Percentiles rank a stretch among this genome's conserved stretches.
phyloP scores from a whole-genome alignment of 306 rosid species.

The Cajanus cajan region DNA sequence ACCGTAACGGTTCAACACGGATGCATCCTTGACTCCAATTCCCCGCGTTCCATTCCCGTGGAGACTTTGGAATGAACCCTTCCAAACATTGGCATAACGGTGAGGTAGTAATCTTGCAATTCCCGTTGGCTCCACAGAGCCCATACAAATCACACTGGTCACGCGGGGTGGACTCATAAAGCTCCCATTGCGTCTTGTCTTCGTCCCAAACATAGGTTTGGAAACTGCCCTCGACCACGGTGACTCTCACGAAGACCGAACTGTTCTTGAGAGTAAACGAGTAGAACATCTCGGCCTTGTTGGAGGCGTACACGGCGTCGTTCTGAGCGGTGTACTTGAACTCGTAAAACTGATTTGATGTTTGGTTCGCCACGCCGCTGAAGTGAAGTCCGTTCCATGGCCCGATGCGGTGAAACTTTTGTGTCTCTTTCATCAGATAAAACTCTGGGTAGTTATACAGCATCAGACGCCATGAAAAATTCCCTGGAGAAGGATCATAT shows the following conservation, averaged over 20 bases:
- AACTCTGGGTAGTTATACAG: not conserved
- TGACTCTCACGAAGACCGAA: not conserved
- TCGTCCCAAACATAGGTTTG: no score
- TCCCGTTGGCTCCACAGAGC: not conserved
- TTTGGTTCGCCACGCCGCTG: not conserved
- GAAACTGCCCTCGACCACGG: not conserved
- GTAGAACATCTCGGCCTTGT: not conserved
- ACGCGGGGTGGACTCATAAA: no score
- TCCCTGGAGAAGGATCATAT: slow-evolving; percentile 43
- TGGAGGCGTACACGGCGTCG: not conserved
- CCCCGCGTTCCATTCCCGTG: no score
- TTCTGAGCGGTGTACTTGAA: not conserved
- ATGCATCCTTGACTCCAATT: no score
- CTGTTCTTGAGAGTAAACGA: not conserved
- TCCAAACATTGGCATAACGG: not conserved
- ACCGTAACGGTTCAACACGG: not conserved
- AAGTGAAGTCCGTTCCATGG: not conserved
- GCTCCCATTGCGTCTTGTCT: no score
- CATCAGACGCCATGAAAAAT: no score
- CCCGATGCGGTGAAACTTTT: not conserved
- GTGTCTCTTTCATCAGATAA: no score
- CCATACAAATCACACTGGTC: no score
- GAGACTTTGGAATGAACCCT: no score
- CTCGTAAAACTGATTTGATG: not conserved
- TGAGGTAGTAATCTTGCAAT: not conserved